Evolutionary conservation across 2,329 filamentous ascomycete genomes (phyloP).

Genomic region (Ascocoryne sarcoides): DNA sequence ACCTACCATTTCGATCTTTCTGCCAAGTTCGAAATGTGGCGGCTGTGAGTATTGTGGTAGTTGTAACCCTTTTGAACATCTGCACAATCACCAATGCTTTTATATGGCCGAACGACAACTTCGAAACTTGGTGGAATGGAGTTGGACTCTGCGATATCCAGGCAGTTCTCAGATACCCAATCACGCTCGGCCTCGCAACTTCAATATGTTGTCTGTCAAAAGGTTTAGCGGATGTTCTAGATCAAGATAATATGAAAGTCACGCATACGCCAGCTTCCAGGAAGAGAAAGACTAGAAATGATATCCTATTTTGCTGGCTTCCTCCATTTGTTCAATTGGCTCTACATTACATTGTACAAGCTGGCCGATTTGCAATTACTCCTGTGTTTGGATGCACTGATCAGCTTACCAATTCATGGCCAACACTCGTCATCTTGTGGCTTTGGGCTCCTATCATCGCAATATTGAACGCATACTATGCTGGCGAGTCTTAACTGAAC

Average conservation of each 20-base stretch:
- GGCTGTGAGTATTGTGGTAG: conserved; percentile 46
- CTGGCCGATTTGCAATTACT: conserved; percentile 47
- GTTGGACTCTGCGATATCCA: conserved; percentile 55
- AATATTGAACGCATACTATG: conserved; percentile 44
- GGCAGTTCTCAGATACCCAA: conserved; percentile 46
- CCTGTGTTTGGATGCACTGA: conserved; percentile 51
- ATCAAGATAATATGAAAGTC: conserved; percentile 42
- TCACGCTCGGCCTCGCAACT: conserved; percentile 42
- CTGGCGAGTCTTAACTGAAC: conserved; percentile 36
- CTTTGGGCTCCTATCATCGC: conserved; percentile 49
- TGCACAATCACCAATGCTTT: conserved; percentile 41
- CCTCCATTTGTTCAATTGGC: conserved; percentile 45
- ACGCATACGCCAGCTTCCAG: conserved; percentile 40
- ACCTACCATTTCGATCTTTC: conserved; percentile 52
- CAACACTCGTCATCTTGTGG: conserved; percentile 41
- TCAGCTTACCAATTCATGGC: conserved; percentile 47
- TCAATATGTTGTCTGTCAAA: conserved; percentile 50
- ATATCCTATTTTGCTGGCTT: conserved; percentile 46
- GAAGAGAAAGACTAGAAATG: conserved; percentile 34
- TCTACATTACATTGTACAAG: conserved; percentile 51
- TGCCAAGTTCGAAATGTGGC: conserved; percentile 51
- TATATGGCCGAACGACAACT: conserved; percentile 54
- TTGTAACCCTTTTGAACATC: conserved; percentile 44
- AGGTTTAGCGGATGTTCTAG: conserved; percentile 49
- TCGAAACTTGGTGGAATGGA: conserved; percentile 47